Evolutionary conservation across 805 yeast genomes (phyloP), one percentile per base, ranked within the genome.

Genomic region (Wickerhamiella qilinensis): DNA sequence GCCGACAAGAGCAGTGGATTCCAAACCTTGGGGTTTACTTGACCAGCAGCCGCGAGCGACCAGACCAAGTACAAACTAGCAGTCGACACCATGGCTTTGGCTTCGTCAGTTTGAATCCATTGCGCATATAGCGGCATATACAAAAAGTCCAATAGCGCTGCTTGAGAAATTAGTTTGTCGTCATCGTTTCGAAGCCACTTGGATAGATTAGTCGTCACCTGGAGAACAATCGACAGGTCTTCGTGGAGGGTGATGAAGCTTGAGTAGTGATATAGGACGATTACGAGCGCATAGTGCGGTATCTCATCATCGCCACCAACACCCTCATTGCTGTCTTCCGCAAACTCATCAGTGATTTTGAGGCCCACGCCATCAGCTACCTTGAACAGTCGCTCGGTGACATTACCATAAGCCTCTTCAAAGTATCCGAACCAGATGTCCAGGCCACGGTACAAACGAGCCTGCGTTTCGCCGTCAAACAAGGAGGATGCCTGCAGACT

Each of bases 341-440:
- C 43, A 15, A 46, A 38, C 22, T 45, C 44, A 22, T 46, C 47
- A 19, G 38, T 38, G 21, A 51, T 40, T 8, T 44, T 45, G 12
- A 49, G 31, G 21, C 46, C 43, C 27, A 44, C 33, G 8, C 47
- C 24, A 12, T 47, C 52, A n/a, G 39, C 17, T 12, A 42, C 27
- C 14, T 35, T 33, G 38, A 54, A 46, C 27, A 54, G 44, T 35
- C 45, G 43, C 31, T 50, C 51, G 18, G 46, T 52, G 6, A 48
- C 43, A 19, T 46, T 44, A 27, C 56, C 59, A 25, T 46, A 45
- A 15, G 53, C 42, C 0, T 43, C 44, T 27, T 44, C 50, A 41
- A 52, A 55, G 33, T 47, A 45, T 30, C 44, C 48, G 19, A 45
- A 46, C 59, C 59, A 55, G 6, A 50, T 45, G 30, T 54, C 56